Percentiles rank a stretch among this genome's conserved stretches.
phyloP scores from a whole-genome alignment of 805 yeast genomes.

The Myxozyma monticola region DNA sequence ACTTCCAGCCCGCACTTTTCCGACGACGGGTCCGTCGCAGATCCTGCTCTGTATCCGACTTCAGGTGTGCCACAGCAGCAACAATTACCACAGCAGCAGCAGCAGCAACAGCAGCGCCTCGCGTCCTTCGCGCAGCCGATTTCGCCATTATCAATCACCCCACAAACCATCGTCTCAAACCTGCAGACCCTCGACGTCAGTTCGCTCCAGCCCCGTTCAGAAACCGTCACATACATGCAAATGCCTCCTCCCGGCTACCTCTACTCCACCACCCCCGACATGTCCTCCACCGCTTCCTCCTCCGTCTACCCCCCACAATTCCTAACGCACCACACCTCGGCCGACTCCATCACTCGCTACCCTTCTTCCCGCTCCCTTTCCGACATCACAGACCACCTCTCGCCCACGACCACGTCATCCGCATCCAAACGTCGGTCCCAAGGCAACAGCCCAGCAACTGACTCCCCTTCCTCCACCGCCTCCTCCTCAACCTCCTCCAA shows the following conservation, averaged over 20 bases:
- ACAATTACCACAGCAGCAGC: conserved; percentile 6
- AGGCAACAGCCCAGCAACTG: neutral
- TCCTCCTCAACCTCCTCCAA: neutral
- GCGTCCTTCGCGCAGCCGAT: conserved; percentile 1
- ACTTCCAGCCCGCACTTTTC: neutral
- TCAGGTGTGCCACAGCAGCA: conserved; percentile 1
- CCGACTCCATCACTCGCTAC: no score
- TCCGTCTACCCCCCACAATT: no score
- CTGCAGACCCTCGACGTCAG: no score
- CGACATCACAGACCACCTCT: no score
- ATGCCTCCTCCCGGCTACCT: no score
- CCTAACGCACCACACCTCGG: no score
- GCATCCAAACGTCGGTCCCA: no score
- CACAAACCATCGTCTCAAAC: neutral
- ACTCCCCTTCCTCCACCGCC: neutral
- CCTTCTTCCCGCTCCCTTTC: no score
- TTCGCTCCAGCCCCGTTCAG: no score
- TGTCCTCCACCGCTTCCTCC: neutral
- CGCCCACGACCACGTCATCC: no score
- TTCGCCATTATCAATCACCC: conserved; percentile 3
- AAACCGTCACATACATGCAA: no score
- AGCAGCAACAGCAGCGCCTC: conserved; percentile 7
- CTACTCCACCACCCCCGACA: no score
- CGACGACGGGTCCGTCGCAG: conserved; percentile 4
- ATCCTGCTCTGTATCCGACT: neutral